These are phyloP conservation scores for Fistulina hepatica DNA, from an alignment of 1,284 basidiomycete species.

Conservation along the genomic window DNA sequence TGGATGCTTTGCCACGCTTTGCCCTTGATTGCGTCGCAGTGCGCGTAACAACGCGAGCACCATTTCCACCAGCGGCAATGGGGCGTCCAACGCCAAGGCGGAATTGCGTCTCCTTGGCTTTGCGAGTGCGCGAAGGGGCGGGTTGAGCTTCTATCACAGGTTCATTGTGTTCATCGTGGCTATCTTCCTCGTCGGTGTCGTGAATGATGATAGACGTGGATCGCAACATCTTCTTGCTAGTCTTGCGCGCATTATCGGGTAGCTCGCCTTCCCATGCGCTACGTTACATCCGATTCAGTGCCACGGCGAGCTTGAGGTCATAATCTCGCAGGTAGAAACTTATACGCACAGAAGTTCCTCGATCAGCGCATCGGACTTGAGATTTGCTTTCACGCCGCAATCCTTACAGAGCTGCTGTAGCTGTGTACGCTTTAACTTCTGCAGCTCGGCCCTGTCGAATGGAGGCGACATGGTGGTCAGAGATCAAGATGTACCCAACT, in stretches of 20 bases:
- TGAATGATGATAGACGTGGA: slow-evolving; percentile 29
- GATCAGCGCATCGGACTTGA: slow-evolving; percentile 67
- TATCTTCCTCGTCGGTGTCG: slow-evolving; percentile 39
- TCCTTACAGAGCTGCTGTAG: slow-evolving; percentile 74
- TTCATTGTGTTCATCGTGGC: slow-evolving; percentile 21
- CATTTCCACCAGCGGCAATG: slow-evolving; percentile 45
- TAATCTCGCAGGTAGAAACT: slow-evolving; percentile 21
- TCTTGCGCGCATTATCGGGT: slow-evolving; percentile 17
- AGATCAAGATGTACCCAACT: no score
- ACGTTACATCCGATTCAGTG: slow-evolving; percentile 1
- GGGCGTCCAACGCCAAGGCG: slow-evolving; percentile 66
- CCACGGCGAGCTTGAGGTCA: neutral
- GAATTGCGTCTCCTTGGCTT: slow-evolving; percentile 59
- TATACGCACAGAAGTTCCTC: slow-evolving; percentile 55
- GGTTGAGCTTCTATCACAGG: slow-evolving; percentile 21
- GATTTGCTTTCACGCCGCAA: slow-evolving; percentile 58
- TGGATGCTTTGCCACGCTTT: slow-evolving; percentile 35
- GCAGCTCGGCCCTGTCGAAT: slow-evolving; percentile 43
- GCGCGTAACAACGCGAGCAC: slow-evolving; percentile 51
- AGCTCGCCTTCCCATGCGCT: slow-evolving; percentile 16
- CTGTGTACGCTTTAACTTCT: slow-evolving; percentile 55
- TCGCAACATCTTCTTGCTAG: slow-evolving; percentile 20
- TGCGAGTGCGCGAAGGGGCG: slow-evolving; percentile 40
- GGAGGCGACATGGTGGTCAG: slow-evolving; percentile 37
- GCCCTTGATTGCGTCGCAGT: slow-evolving; percentile 36